phyloP scores from a whole-genome alignment of 2,329 filamentous ascomycete genomes.

The Trichophaea hybrida region DNA sequence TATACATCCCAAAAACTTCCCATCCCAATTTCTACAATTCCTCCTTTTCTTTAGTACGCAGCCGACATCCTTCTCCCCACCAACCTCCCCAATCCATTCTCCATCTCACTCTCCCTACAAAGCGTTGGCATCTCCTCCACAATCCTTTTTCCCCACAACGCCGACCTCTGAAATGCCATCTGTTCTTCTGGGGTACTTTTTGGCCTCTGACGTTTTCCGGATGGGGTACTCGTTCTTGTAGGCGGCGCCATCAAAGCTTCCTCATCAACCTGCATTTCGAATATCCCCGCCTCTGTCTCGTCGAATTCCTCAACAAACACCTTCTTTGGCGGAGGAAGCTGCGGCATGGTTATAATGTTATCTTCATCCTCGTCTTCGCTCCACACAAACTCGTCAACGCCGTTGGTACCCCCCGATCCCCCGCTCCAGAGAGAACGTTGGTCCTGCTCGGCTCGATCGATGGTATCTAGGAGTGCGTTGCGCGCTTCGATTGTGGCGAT shows the following conservation, averaged over 20 bases:
- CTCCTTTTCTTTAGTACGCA: background rate
- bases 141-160: slow-evolving; percentile 11
- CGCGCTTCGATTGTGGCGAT: slow-evolving; percentile 17
- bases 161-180: background rate
- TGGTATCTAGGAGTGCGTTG: slow-evolving; percentile 14
- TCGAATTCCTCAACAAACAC: slow-evolving; percentile 4
- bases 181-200: background rate
- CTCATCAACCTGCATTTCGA: background rate
- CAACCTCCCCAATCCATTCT: slow-evolving; percentile 18
- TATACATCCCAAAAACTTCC: too few species aligned
- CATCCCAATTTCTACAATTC: too few species aligned
- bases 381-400: slow-evolving; percentile 28
- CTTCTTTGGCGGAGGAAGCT: background rate
- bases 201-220: background rate
- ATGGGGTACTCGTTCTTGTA: slow-evolving; percentile 10
- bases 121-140: slow-evolving; percentile 13
- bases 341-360: slow-evolving; percentile 9
- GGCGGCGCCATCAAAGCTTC: background rate
- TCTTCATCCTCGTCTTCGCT: slow-evolving; percentile 26
- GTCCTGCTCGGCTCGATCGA: slow-evolving; percentile 19
- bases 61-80: slow-evolving; percentile 14
- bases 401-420: slow-evolving; percentile 27
- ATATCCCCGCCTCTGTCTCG: background rate
- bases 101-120: slow-evolving; percentile 14
- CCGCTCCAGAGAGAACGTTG: slow-evolving; percentile 25